Conservation (phyloP, 768 basidiomycete species). For the Leccinum incarnatum region DNA sequence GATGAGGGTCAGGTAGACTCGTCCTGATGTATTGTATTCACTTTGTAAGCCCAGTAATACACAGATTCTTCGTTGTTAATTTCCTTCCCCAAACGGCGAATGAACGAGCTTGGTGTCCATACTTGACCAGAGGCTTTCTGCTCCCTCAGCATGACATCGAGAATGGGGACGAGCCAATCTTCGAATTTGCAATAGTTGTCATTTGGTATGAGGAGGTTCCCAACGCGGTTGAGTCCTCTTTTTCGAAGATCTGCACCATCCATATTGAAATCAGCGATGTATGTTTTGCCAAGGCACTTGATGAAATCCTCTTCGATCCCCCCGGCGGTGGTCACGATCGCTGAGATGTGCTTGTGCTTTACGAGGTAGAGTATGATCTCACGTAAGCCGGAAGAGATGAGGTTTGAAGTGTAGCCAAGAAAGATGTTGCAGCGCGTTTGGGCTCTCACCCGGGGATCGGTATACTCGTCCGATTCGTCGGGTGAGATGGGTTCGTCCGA, state of each 20-base stretch:
- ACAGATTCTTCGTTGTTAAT: slow-evolving; percentile 97
- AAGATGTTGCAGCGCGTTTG: slow-evolving; percentile 84
- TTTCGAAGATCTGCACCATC: slow-evolving; percentile 85
- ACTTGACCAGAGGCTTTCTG: slow-evolving; percentile 66
- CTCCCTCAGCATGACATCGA: slow-evolving; percentile 87
- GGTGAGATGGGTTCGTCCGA: slow-evolving; percentile 76
- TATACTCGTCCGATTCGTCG: slow-evolving; percentile 68
- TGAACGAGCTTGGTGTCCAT: slow-evolving; percentile 96
- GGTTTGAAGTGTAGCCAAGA: slow-evolving; percentile 97
- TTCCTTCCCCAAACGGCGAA: slow-evolving; percentile 91
- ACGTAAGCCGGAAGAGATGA: slow-evolving; percentile 95
- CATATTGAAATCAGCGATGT: slow-evolving; percentile 88
- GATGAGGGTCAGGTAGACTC: slow-evolving; percentile 10
- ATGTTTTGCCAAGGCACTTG: slow-evolving; percentile 97
- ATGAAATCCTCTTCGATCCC: slow-evolving; percentile 99
- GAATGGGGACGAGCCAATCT: slow-evolving; percentile 96
- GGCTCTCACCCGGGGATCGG: slow-evolving; percentile 56
- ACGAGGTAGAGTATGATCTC: slow-evolving; percentile 91
- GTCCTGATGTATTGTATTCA: slow-evolving; percentile 41
- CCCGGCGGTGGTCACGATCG: slow-evolving; percentile 94
- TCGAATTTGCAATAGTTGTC: slow-evolving; percentile 99
- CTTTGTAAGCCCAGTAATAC: slow-evolving; percentile 99
- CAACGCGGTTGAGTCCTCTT: slow-evolving; percentile 95
- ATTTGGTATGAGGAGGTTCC: slow-evolving; percentile 94
- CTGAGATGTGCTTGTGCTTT: slow-evolving; percentile 86